Evolutionary conservation across 805 yeast species (phyloP), one percentile per base, ranked within the genome.

Genomic region (Lipomyces yamadae): DNA sequence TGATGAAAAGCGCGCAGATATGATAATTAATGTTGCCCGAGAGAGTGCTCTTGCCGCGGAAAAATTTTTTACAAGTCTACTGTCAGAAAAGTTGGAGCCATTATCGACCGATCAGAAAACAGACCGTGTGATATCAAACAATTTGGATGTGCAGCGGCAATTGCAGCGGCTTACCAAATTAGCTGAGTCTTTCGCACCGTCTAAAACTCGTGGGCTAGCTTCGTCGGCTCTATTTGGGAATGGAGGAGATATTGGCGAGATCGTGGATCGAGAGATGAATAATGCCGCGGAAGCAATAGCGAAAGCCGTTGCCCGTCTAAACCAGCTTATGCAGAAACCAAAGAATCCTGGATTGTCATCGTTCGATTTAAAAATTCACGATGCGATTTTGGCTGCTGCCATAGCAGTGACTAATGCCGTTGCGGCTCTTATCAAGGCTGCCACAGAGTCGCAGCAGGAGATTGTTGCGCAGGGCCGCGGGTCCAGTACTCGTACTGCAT

Each of bases 391-490:
- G 56, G 80, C 88, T 2, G 91, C 94, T 29, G 95, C 97, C 0
- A 84, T 88, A 65, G 90, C 92, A 11, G 88, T 92, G 35, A 90
- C 94, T 1, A 85, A 88, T 67, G 91, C 97, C 0, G 88, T 92
- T 61, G 86, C 89, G 4, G 80, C 84, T 42, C 83, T 92, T 72
- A 88, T 92, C 62, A 80, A 82, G 69, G 88, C 95, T 2, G 91
- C 97, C 1, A 87, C 91, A 33, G 92, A 86, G 45, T 86, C 94
- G 29, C 97, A 92, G 77, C 79, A 84, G 65, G 97, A 92, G 77
- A 91, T 92, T 74, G 94, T 88, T 4, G 83, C 86, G 64, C 85
- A 84, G 66, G 91, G 91, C 55, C 82, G 83, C 66, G 94, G 94
- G 2, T 77, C 86, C 0, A 86, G 83, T 58, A 81, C 91, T 1